A percentile compares a stretch with the other conserved stretches of the same genome.
Evolutionary conservation across 495 filamentous ascomycete genomes (phyloP).

Genomic region (Hypoxylon intermedium): DNA sequence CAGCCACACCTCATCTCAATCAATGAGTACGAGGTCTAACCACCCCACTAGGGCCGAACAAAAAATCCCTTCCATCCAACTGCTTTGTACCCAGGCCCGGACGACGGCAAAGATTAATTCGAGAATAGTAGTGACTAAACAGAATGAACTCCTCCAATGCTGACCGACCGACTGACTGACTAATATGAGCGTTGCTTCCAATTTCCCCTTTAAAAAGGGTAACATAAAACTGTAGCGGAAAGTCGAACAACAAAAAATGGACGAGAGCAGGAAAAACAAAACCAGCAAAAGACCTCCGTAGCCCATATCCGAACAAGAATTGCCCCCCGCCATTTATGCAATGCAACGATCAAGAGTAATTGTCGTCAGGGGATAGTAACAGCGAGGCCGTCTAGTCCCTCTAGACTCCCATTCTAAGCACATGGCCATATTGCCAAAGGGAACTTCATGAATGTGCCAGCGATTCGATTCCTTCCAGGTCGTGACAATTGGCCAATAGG

Average conservation of each 20-base stretch:
- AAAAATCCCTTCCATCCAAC: conserved; percentile 27
- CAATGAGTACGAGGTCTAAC: conserved; percentile 39
- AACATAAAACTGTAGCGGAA: conserved; percentile 8
- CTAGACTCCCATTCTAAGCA: not conserved
- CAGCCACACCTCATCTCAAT: conserved; percentile 36
- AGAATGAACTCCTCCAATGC: conserved; percentile 39
- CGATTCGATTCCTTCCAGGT: not conserved
- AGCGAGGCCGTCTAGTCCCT: conserved; percentile 7
- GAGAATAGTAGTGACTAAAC: conserved; percentile 23
- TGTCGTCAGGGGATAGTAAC: conserved; percentile 11
- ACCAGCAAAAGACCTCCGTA: conserved; percentile 24
- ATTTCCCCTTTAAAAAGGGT: conserved; percentile 20
- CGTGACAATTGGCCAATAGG: not conserved
- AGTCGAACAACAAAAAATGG: conserved; percentile 5
- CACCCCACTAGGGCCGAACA: conserved; percentile 10
- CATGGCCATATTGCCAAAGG: conserved; percentile 9
- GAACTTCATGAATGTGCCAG: not conserved
- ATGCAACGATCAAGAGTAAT: conserved; percentile 28
- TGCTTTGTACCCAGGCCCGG: conserved; percentile 22
- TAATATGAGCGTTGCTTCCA: conserved; percentile 24
- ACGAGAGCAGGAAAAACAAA: conserved; percentile 19
- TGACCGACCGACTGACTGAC: conserved; percentile 28
- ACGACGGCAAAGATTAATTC: conserved; percentile 28
- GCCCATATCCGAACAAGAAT: conserved; percentile 22
- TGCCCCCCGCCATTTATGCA: conserved; percentile 28